phyloP scores from a whole-genome alignment of 768 basidiomycete genomes.

The Serendipita sp. region DNA sequence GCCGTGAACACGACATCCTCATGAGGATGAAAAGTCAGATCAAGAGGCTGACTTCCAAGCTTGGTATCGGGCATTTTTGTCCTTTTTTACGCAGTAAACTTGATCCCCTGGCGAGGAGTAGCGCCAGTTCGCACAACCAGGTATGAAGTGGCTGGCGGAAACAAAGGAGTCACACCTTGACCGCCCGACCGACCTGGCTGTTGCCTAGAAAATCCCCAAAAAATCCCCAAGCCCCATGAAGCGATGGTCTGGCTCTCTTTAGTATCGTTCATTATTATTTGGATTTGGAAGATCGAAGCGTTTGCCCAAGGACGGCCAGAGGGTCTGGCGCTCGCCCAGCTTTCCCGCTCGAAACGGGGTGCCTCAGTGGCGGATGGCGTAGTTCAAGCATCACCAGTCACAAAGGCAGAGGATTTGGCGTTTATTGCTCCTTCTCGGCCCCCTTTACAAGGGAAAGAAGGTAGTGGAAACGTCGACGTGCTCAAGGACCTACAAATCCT shows the following conservation, averaged over 20 bases:
- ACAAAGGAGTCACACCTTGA: neutral
- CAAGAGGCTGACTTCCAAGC: constrained; percentile 69
- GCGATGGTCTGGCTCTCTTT: neutral
- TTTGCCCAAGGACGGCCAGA: neutral
- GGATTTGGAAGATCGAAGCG: neutral
- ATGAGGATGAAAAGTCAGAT: constrained; percentile 73
- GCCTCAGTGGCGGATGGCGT: neutral
- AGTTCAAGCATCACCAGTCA: neutral
- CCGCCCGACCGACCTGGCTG: neutral
- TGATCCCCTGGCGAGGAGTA: no score
- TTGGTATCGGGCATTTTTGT: constrained; percentile 41
- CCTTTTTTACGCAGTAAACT: no score
- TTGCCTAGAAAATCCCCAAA: neutral
- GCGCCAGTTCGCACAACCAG: no score
- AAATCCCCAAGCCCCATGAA: neutral
- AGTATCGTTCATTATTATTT: neutral
- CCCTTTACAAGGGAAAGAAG: neutral
- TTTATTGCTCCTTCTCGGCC: neutral
- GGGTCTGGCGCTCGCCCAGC: neutral
- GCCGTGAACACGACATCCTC: constrained; percentile 53
- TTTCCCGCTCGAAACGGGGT: neutral
- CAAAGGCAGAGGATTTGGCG: neutral
- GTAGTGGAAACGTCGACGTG: neutral
- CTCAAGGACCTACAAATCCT: constrained; percentile 42
- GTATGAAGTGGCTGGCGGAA: neutral